A percentile compares a stretch with the other conserved stretches of the same genome.
phyloP scores from a whole-genome alignment of 345 rosid species.

The Acer campestre region DNA sequence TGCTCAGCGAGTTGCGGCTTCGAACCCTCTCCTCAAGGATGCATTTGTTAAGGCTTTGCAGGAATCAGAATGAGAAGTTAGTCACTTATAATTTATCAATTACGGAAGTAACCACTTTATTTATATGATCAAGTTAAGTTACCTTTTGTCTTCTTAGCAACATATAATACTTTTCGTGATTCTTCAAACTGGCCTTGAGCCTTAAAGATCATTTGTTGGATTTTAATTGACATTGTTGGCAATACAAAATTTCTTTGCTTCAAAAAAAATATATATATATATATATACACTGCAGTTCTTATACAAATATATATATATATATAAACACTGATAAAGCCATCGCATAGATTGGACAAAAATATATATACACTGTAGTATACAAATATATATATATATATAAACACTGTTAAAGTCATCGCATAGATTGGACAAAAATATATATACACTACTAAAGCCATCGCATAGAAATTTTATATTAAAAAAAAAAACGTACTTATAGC shows the following conservation, averaged over 20 bases:
- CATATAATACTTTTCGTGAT: slow-evolving; percentile 3
- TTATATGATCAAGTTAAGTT: not conserved
- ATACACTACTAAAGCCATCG: too few relatives aligned
- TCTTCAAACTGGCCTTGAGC: slow-evolving; percentile 16
- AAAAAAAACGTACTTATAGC: too few relatives aligned
- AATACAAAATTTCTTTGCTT: not conserved
- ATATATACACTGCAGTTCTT: too few relatives aligned
- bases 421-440: too few relatives aligned
- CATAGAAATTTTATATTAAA: too few relatives aligned
- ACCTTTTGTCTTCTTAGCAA: slow-evolving; percentile 1
- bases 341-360: too few relatives aligned
- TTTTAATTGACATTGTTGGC: not conserved
- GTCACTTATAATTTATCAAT: not conserved
- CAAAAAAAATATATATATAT: too few relatives aligned
- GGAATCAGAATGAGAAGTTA: slow-evolving; percentile 39
- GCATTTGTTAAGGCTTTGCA: slow-evolving; percentile 68
- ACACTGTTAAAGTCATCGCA: too few relatives aligned
- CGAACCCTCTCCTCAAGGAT: slow-evolving; percentile 74
- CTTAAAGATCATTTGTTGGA: slow-evolving; percentile 4
- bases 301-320: too few relatives aligned
- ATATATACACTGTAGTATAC: too few relatives aligned
- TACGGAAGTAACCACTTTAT: not conserved
- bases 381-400: too few relatives aligned
- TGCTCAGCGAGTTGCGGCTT: slow-evolving; percentile 80
- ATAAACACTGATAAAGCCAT: too few relatives aligned